Percentiles rank a stretch among this genome's conserved stretches.
Evolutionary conservation across 164 flowering plant genomes (phyloP).

Genomic region (Paratinospora sagittata): DNA sequence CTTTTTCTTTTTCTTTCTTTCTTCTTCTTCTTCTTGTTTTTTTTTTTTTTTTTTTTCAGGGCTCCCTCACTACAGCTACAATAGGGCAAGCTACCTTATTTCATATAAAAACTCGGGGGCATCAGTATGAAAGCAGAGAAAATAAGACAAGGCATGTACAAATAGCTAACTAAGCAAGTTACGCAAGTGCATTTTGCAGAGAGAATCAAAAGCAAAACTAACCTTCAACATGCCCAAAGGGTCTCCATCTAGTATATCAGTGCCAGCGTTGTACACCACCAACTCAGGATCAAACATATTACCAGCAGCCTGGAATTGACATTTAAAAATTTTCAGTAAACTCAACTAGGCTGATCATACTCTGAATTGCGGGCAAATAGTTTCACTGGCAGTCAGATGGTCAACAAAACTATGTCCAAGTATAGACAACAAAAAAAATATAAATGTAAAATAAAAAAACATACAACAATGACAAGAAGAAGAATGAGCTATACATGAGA

Average conservation of each 20-base stretch:
- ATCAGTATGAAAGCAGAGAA: too few relatives aligned
- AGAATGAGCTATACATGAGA: too few relatives aligned
- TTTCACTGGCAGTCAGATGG: not conserved
- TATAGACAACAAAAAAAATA: not conserved
- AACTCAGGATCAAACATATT: constrained; percentile 62
- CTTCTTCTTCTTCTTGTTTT: too few relatives aligned
- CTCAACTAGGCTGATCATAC: not conserved
- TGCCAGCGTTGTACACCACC: constrained; percentile 89
- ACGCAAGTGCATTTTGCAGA: too few relatives aligned
- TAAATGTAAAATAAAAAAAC: not conserved
- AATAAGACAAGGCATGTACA: too few relatives aligned
- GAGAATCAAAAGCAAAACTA: constrained; percentile 5
- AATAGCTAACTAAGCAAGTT: too few relatives aligned
- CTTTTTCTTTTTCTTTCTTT: too few relatives aligned
- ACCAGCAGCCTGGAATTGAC: constrained; percentile 50
- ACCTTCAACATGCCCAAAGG: constrained; percentile 85
- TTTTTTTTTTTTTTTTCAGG: too few relatives aligned
- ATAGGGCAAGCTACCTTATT: too few relatives aligned
- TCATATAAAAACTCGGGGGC: too few relatives aligned
- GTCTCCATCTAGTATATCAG: constrained; percentile 92
- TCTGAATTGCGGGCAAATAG: not conserved
- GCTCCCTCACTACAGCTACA: too few relatives aligned
- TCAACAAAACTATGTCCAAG: not conserved
- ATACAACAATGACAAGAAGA: not conserved
- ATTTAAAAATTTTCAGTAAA: not conserved